Evolutionary conservation across 768 basidiomycete species (phyloP), one percentile per base, ranked within the genome.

Genomic region (Mrakia gelida): DNA sequence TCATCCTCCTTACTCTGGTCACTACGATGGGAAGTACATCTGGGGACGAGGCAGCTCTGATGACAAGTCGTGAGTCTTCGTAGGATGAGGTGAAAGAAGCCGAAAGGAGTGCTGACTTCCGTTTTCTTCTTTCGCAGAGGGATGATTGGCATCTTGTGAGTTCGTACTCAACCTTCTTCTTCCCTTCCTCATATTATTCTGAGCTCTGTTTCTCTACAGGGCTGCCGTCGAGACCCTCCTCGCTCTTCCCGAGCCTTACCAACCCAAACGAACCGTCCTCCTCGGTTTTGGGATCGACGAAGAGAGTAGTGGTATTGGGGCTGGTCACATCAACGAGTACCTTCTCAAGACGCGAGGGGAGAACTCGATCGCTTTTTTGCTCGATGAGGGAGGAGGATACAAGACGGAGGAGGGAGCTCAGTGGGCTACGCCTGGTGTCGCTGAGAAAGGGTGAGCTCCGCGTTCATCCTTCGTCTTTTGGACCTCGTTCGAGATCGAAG

Each of bases 11-110:
- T 43, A 62, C 63, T 59, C 71, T 10, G 71, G 71, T 10, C 71
- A 78, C 77, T 78, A 67, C 72, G 83, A 84, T 65, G 81, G 80
- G 2, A 74, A 76, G 26, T 80, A 62, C 45, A 82, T 84, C 74
- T 84, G 83, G 83, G 84, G 84, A 18, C 76, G 84, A 80, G 75
- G 75, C 3, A 56, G 79, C n/a, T 71, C 67, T 21, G 84, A 84
- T 76, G 83, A 84, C 75, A 84, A 84, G 75, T 52, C 49, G 49
- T 52, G 18, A 52, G 49, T 38, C 38, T 8, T n/a, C n/a, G n/a
- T 52, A 52, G 11, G 11, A 2, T 21, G 18, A 52, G 49, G 18
- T 4, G 15, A 21, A 18, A 16, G 18, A 13, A 52, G 49, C 1
- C 21, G 4, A 21, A 52, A 52, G 15, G 49, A 52, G 18, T 7